Evolutionary conservation across 768 basidiomycete species (phyloP), one percentile per base, ranked within the genome.

Genomic region (Hericium coralloides): DNA sequence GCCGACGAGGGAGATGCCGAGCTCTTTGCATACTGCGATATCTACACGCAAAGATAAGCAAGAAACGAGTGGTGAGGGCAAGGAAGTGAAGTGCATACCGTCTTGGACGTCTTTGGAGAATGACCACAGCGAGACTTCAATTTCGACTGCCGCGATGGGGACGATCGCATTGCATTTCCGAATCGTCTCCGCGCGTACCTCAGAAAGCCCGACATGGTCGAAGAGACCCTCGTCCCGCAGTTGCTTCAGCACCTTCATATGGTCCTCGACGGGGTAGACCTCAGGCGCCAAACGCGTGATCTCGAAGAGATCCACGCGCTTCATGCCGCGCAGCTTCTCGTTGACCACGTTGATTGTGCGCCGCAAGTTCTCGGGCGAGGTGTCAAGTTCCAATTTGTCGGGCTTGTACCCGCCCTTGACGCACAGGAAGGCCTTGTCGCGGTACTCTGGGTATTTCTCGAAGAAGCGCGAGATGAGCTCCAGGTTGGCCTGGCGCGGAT

Each of bases 51-150:
- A 14, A 54, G 23, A 15, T 31, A 9, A 31, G 31, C 31, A 8
- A 36, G 5, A 22, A 38, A 36, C 4, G 25, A 41, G 2, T 20
- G 5, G 31, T 6, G 31, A 9, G 17, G 15, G 15, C 17, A n/a
- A n/a, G n/a, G 31, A 8, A 26, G 15, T 8, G 15, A n/a, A n/a
- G n/a, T 8, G 51, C 65, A 20, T 53, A 75, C 76, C 76, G 20
- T 75, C 71, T 60, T 74, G 75, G 23, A 79, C 75, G 53, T 81
- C 75, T 18, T 74, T 70, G 53, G 82, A 82, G 57, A 81, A 82
- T 2, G 77, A 74, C 76, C 82, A 85, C 2, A 81, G 76, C 61
- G 81, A 84, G 41, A 84, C 71, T 65, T 89, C 87, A 48, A 87
- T 84, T 66, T 89, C 85, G 10, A 83, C 81, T 12, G 79, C 73